Evolutionary conservation across 768 basidiomycete genomes (phyloP).

Genomic region (Candolleomyces aberdarensis): DNA sequence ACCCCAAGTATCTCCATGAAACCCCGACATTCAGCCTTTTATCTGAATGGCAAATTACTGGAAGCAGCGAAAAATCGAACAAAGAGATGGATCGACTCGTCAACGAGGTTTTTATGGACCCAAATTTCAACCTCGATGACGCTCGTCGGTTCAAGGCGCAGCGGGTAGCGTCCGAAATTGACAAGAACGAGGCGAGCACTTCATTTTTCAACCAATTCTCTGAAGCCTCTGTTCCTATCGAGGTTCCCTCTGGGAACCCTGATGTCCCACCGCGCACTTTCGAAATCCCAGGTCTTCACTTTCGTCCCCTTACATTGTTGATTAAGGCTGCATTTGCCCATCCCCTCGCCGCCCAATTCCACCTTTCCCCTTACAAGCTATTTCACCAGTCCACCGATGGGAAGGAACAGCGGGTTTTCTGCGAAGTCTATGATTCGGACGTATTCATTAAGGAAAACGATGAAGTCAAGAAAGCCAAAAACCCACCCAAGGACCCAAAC

Average conservation of each 20-base stretch:
- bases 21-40: neutral
- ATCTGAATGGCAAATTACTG: neutral
- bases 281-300: slow-evolving; percentile 23
- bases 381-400: slow-evolving; percentile 10
- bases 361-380: slow-evolving; percentile 27
- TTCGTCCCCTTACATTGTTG: slow-evolving; percentile 20
- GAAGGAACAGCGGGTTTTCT: slow-evolving; percentile 15
- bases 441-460: slow-evolving; percentile 27
- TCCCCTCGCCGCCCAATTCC: slow-evolving; percentile 16
- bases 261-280: slow-evolving; percentile 16
- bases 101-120: neutral
- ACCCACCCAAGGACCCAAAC: slow-evolving; percentile 19
- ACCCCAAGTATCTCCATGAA: neutral
- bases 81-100: neutral
- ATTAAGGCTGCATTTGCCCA: slow-evolving; percentile 21
- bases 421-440: slow-evolving; percentile 31
- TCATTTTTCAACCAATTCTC: neutral
- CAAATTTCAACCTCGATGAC: neutral
- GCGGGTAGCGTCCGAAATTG: neutral
- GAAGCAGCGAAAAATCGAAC: neutral
- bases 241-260: slow-evolving; percentile 24
- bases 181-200: neutral
- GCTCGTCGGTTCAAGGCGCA: neutral
- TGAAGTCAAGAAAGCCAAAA: slow-evolving; percentile 14
- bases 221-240: slow-evolving; percentile 14